phyloP scores from a whole-genome alignment of 2,329 filamentous ascomycete species.

The Coniochaeta sp. region DNA sequence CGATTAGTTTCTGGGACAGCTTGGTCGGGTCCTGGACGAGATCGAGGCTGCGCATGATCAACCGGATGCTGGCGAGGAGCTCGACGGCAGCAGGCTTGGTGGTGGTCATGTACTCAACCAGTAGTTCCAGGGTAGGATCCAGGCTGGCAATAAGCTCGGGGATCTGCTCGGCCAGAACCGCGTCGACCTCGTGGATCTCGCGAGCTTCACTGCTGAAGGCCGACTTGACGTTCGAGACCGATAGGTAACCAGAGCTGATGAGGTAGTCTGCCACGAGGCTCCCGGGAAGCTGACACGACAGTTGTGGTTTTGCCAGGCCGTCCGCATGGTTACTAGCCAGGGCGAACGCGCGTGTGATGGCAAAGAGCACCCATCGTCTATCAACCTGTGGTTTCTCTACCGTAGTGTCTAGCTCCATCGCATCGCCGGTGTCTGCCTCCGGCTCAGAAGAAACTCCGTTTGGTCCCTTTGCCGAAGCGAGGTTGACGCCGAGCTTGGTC shows the following conservation, averaged over 20 bases:
- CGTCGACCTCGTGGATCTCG: constrained; percentile 32
- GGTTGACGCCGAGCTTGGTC: constrained; percentile 37
- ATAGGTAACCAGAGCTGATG: constrained; percentile 52
- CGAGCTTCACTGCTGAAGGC: constrained; percentile 44
- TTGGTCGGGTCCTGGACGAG: constrained; percentile 38
- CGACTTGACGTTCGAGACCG: constrained; percentile 48
- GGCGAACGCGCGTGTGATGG: constrained; percentile 54
- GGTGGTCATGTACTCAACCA: constrained; percentile 57
- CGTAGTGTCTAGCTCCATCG: background rate
- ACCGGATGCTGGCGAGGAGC: constrained; percentile 56
- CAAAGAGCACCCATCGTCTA: constrained; percentile 56
- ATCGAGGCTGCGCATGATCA: constrained; percentile 63
- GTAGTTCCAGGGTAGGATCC: constrained; percentile 61
- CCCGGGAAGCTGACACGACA: constrained; percentile 36
- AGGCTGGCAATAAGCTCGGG: constrained; percentile 53
- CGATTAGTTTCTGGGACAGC: constrained; percentile 20
- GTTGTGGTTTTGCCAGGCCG: constrained; percentile 30
- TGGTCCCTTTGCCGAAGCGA: constrained; percentile 14
- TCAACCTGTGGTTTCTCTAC: constrained; percentile 40
- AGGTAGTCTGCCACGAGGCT: constrained; percentile 52
- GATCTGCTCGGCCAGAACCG: constrained; percentile 52
- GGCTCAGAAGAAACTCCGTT: constrained; percentile 9
- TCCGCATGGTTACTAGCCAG: constrained; percentile 39
- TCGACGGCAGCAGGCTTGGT: constrained; percentile 60
- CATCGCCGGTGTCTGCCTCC: constrained; percentile 6